Conservation (phyloP, 192 early-diverging fungal genomes). For the Rhizoclosmatium globosum region DNA sequence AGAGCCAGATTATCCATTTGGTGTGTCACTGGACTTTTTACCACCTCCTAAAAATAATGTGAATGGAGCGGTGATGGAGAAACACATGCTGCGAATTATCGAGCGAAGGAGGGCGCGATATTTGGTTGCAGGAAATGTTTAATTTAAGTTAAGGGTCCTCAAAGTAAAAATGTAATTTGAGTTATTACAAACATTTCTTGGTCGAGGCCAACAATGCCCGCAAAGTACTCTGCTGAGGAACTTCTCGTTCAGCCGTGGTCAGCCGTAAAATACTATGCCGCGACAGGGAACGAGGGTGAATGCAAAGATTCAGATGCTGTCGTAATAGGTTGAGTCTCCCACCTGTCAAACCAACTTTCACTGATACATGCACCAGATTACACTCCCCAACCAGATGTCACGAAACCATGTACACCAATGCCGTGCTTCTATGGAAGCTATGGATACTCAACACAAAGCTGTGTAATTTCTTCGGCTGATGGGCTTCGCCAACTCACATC, state of each 20-base stretch:
- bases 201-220: too few relatives aligned
- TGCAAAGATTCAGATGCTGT: not conserved
- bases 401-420: not conserved
- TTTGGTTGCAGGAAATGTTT: constrained; percentile 1
- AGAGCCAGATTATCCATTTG: constrained; percentile 2
- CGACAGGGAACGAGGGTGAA: too few relatives aligned
- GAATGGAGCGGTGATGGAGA: not conserved
- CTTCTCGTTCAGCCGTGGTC: too few relatives aligned
- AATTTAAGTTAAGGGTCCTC: too few relatives aligned
- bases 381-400: not conserved
- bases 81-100: constrained; percentile 30
- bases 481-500: not conserved
- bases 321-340: not conserved
- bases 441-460: not conserved
- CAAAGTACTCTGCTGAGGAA: too few relatives aligned
- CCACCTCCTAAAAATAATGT: not conserved
- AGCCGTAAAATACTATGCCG: too few relatives aligned
- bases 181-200: too few relatives aligned
- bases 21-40: not conserved
- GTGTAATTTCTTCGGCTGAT: not conserved
- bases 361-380: not conserved
- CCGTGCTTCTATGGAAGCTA: not conserved
- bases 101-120: constrained; percentile 16
- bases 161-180: too few relatives aligned
- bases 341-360: not conserved